Conservation (phyloP, 1,284 basidiomycete genomes). For the Malassezia globosa region DNA sequence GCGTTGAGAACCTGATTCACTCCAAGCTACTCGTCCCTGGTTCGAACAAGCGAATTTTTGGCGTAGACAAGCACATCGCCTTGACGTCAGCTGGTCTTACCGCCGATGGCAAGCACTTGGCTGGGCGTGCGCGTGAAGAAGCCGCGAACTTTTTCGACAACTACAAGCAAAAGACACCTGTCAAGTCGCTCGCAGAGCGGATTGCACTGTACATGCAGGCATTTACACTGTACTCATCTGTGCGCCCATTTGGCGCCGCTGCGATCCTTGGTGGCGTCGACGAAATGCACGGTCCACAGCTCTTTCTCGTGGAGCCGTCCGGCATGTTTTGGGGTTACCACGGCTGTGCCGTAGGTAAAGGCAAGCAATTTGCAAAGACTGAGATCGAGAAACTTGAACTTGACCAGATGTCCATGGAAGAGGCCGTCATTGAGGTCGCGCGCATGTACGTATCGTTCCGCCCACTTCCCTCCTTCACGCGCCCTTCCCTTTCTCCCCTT, state of each 20-base stretch:
- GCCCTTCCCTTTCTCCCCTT: not conserved
- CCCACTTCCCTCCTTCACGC: no score
- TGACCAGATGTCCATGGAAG: conserved; percentile 56
- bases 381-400: conserved; percentile 92
- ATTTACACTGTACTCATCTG: conserved; percentile 95
- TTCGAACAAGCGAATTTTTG: conserved; percentile 82
- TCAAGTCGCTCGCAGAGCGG: conserved; percentile 76
- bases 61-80: conserved; percentile 83
- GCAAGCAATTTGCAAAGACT: conserved; percentile 90
- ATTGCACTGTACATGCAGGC: conserved; percentile 80
- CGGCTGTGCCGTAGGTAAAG: conserved; percentile 74
- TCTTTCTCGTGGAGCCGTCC: conserved; percentile 89
- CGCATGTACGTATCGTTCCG: conserved; percentile 32
- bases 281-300: conserved; percentile 59
- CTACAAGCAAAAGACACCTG: conserved; percentile 64
- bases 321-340: conserved; percentile 67
- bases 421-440: conserved; percentile 42
- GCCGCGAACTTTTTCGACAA: conserved; percentile 64
- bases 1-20: conserved; percentile 94
- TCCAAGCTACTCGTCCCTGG: conserved; percentile 91
- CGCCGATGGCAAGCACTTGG: conserved; percentile 84
- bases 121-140: conserved; percentile 74
- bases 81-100: conserved; percentile 67
- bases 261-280: conserved; percentile 82
- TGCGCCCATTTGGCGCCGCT: conserved; percentile 90